Conservation (phyloP, 2,329 filamentous ascomycete genomes). For the Pseudomassariella vexata region DNA sequence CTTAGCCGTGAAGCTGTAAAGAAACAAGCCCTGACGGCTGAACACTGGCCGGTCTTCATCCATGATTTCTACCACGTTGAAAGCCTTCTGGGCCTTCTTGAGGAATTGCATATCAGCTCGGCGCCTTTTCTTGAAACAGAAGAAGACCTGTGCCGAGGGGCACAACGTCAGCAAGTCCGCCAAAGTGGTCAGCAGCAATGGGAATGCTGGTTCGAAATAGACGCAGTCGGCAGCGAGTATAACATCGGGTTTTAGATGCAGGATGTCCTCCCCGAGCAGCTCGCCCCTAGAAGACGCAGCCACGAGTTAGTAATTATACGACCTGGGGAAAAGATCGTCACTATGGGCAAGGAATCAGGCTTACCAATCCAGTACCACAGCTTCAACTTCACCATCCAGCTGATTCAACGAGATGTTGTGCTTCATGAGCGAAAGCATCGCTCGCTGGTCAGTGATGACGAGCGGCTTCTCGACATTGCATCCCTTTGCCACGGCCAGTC, state of each 20-base stretch:
- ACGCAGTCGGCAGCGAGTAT: constrained; percentile 95
- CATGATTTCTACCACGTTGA: constrained; percentile 54
- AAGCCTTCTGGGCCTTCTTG: constrained; percentile 63
- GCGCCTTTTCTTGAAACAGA: constrained; percentile 93
- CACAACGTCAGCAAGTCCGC: constrained; percentile 68
- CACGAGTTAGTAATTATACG: constrained; percentile 8
- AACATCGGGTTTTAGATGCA: constrained; percentile 61
- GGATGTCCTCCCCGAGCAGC: constrained; percentile 46
- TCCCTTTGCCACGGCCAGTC: constrained; percentile 53
- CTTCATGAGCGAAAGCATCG: constrained; percentile 82
- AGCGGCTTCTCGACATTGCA: constrained; percentile 52
- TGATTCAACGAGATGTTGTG: constrained; percentile 81
- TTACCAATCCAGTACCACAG: constrained; percentile 76
- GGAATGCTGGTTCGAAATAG: constrained; percentile 95
- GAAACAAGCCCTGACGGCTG: constrained; percentile 51
- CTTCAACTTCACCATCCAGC: constrained; percentile 56
- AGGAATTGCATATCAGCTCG: constrained; percentile 73
- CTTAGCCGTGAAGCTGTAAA: constrained; percentile 51
- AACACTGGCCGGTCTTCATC: constrained; percentile 57
- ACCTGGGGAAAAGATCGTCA: not conserved
- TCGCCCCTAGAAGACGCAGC: constrained; percentile 45
- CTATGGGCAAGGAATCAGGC: constrained; percentile 18
- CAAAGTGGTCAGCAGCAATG: constrained; percentile 75
- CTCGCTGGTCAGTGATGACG: constrained; percentile 78
- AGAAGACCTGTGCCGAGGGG: constrained; percentile 59